Conservation (phyloP, 768 basidiomycete species). For the Ephemerocybe angulata region DNA sequence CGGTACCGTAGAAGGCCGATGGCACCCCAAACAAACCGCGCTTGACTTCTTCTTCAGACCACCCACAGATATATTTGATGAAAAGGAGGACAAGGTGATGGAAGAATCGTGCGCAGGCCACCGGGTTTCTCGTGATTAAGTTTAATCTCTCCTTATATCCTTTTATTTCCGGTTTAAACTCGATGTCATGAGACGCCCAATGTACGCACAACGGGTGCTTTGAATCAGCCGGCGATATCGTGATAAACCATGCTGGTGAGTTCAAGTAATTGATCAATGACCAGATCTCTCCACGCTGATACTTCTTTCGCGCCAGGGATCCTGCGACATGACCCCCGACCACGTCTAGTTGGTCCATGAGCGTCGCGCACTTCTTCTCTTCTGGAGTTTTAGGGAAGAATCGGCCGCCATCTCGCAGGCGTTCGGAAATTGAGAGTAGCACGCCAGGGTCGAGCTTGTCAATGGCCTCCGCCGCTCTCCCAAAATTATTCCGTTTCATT, state of each 20-base stretch:
- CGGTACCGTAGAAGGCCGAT: conserved; percentile 26
- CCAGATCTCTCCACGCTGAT: conserved; percentile 1
- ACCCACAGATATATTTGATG: conserved; percentile 19
- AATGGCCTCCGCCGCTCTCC: conserved; percentile 16
- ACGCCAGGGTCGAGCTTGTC: conserved; percentile 16
- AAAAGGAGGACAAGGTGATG: conserved; percentile 26
- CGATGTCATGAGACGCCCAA: background rate
- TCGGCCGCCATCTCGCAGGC: background rate
- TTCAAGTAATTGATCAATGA: background rate
- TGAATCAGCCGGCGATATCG: background rate
- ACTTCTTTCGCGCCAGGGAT: conserved; percentile 1
- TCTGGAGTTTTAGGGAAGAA: background rate
- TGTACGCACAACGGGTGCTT: background rate
- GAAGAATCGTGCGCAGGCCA: conserved; percentile 30
- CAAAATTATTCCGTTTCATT: conserved; percentile 16
- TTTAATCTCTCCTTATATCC: too few relatives aligned
- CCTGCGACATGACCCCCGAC: background rate
- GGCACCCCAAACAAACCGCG: conserved; percentile 26
- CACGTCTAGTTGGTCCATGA: conserved; percentile 1
- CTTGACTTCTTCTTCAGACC: background rate
- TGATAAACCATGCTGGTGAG: conserved; percentile 3
- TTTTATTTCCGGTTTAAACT: background rate
- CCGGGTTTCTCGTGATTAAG: conserved; percentile 16
- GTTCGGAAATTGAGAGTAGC: background rate
- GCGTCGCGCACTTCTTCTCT: background rate